A percentile compares a stretch with the other conserved stretches of the same genome.
Conservation (phyloP, 495 filamentous ascomycete genomes). For the Lasiosphaeria hispida region DNA sequence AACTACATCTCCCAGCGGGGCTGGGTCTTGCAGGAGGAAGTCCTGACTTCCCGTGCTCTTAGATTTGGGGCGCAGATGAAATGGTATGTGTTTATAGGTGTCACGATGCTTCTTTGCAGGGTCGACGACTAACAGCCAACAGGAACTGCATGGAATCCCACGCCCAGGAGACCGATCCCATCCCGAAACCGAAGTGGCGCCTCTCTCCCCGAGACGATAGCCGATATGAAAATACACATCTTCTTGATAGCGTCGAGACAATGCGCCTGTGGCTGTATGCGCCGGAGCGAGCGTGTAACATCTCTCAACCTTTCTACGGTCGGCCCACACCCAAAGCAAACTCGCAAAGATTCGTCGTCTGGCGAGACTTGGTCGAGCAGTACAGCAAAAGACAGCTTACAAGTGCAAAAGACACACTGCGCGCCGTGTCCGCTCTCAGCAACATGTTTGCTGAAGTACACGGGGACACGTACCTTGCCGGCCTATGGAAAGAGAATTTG, state of each 20-base stretch:
- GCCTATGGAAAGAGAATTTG: slow-evolving; percentile 25
- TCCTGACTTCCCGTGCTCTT: slow-evolving; percentile 19
- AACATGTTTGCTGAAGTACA: slow-evolving; percentile 11
- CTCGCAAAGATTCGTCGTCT: slow-evolving; percentile 15
- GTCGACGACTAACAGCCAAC: no score
- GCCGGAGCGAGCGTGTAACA: background rate
- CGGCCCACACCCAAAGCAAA: background rate
- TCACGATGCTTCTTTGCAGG: no score
- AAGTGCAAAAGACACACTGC: slow-evolving; percentile 11
- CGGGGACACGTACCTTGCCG: slow-evolving; percentile 20
- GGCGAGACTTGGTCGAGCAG: slow-evolving; percentile 14
- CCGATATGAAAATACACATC: background rate
- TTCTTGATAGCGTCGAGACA: background rate
- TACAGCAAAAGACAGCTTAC: slow-evolving; percentile 21
- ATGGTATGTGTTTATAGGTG: slow-evolving; percentile 1
- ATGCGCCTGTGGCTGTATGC: slow-evolving; percentile 19
- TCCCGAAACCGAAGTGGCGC: background rate
- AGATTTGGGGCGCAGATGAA: slow-evolving; percentile 19
- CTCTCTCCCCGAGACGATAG: background rate
- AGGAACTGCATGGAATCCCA: slow-evolving; percentile 3
- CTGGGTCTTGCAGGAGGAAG: slow-evolving; percentile 27
- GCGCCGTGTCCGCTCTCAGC: slow-evolving; percentile 16
- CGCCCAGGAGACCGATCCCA: slow-evolving; percentile 16
- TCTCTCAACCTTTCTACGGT: background rate
- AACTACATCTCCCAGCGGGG: slow-evolving; percentile 16